Conservation (phyloP, 208 protist species). For the Tritrichomonas musculus region DNA sequence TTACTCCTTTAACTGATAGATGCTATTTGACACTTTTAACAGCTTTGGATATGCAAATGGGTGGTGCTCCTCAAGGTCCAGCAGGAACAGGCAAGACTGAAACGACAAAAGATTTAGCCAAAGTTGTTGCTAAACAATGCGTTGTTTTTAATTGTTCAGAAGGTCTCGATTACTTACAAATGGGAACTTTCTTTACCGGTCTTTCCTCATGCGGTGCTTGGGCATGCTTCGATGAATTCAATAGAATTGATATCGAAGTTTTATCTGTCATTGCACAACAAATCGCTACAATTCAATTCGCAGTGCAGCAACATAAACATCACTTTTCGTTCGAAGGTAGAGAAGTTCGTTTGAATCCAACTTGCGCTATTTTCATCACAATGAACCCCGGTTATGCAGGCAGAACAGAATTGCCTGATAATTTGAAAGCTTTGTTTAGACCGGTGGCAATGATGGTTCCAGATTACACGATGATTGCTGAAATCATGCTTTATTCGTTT, state of each 20-base stretch:
- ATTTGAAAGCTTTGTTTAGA: slow-evolving; percentile 91
- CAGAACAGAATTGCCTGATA: slow-evolving; percentile 92
- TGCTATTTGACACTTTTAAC: slow-evolving; percentile 68
- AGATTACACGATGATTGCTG: slow-evolving; percentile 92
- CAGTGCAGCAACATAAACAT: slow-evolving; percentile 67
- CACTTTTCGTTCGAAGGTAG: slow-evolving; percentile 84
- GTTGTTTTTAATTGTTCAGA: slow-evolving; percentile 70
- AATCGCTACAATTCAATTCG: slow-evolving; percentile 82
- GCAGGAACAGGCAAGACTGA: slow-evolving; percentile 68
- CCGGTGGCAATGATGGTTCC: slow-evolving; percentile 92
- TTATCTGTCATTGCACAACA: slow-evolving; percentile 92
- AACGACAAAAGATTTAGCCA: slow-evolving; percentile 62
- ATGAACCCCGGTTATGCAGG: slow-evolving; percentile 99
- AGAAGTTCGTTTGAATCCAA: slow-evolving; percentile 75
- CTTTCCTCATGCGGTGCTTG: slow-evolving; percentile 87
- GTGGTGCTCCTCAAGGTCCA: slow-evolving; percentile 61
- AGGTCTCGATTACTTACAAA: slow-evolving; percentile 63
- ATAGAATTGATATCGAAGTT: slow-evolving; percentile 95
- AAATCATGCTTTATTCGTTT: slow-evolving; percentile 91
- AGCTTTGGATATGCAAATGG: slow-evolving; percentile 60
- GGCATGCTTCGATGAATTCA: slow-evolving; percentile 97
- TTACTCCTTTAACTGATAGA: slow-evolving; percentile 56
- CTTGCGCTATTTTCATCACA: slow-evolving; percentile 91
- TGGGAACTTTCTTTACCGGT: slow-evolving; percentile 92
- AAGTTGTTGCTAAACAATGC: slow-evolving; percentile 57